Conservation (phyloP, 345 rosid species). For the Salix exigua region DNA sequence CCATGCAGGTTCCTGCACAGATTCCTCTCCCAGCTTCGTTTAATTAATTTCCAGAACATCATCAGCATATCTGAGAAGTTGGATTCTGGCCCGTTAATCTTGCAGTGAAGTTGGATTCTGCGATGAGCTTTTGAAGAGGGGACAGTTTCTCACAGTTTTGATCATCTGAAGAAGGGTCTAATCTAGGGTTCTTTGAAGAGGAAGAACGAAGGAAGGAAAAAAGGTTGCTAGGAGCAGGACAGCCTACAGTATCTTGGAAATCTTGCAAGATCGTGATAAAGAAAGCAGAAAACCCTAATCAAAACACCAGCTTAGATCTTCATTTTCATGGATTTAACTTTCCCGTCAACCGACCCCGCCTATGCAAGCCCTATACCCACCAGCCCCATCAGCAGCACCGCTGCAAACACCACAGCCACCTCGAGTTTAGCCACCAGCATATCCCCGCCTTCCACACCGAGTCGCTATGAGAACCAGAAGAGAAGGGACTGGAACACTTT, state of each 20-base stretch:
- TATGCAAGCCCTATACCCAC: slow-evolving; percentile 7
- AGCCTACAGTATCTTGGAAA: neutral
- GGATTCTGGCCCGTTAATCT: neutral
- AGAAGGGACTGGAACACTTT: slow-evolving; percentile 90
- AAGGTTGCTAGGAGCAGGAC: neutral
- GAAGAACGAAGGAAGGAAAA: neutral
- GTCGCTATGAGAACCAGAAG: slow-evolving; percentile 87
- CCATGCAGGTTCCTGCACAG: slow-evolving; percentile 21
- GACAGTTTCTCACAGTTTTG: neutral
- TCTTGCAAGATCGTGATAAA: neutral
- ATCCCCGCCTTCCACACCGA: slow-evolving; percentile 38
- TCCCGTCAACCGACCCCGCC: slow-evolving; percentile 15
- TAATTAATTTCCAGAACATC: neutral
- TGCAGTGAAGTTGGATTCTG: too few species aligned
- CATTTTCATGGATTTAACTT: slow-evolving; percentile 22
- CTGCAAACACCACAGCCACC: neutral
- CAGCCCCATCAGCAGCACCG: neutral
- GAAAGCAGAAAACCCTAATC: slow-evolving; percentile 23
- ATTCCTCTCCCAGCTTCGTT: slow-evolving; percentile 2
- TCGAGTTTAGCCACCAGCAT: neutral
- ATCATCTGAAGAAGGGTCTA: neutral
- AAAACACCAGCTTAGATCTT: neutral
- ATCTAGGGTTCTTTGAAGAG: neutral
- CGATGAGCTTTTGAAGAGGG: neutral
- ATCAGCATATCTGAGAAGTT: neutral